Conservation (phyloP, 1,284 basidiomycete species). For the Apiotrichum veenhuisii region DNA sequence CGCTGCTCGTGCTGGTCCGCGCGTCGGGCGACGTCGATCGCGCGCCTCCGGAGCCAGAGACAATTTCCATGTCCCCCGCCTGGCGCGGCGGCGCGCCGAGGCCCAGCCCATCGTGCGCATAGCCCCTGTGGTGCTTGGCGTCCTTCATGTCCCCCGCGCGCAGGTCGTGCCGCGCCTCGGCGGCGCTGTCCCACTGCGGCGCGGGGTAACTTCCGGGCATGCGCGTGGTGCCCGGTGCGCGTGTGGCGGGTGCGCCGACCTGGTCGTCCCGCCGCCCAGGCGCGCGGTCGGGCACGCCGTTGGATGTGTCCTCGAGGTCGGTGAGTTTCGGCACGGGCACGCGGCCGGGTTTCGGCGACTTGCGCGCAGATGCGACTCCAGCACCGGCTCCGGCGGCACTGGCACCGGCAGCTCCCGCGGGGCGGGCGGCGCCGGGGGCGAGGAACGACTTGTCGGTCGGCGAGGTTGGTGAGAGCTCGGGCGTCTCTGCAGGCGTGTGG, state of each 20-base stretch:
- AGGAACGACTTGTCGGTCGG: too few species aligned
- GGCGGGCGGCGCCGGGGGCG: too few species aligned
- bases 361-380: background rate
- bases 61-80: too few species aligned
- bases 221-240: conserved; percentile 18
- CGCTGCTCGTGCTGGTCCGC: background rate
- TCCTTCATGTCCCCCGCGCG: background rate
- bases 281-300: background rate
- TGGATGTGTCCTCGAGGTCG: background rate
- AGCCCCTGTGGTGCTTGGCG: too few species aligned
- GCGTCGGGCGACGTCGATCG: background rate
- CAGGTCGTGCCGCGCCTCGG: background rate
- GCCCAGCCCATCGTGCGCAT: too few species aligned
- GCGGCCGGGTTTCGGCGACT: background rate
- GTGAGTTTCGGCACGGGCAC: background rate
- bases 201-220: conserved; percentile 28
- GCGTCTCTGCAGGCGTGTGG: too few species aligned
- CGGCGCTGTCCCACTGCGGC: background rate
- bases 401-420: background rate
- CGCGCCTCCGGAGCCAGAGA: background rate
- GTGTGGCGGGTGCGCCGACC: background rate
- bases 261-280: background rate
- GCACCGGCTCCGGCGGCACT: too few species aligned
- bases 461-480: too few species aligned
- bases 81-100: too few species aligned